Conservation (phyloP, 495 filamentous ascomycete species). For the Podospora didyma region DNA sequence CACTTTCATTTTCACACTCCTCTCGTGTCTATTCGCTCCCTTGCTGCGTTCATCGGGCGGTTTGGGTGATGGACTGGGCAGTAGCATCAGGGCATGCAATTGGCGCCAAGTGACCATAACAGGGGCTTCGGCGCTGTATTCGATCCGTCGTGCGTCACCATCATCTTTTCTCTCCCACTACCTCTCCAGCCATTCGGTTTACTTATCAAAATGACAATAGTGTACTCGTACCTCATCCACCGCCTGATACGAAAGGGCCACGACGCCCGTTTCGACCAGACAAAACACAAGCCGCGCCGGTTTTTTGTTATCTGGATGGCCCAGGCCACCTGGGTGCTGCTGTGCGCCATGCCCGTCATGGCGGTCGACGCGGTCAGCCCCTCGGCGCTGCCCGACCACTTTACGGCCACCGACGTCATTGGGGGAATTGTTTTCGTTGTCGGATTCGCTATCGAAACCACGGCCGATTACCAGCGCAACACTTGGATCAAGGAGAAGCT, state of each 20-base stretch:
- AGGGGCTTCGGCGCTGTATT: constrained; percentile 52
- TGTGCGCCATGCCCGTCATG: constrained; percentile 56
- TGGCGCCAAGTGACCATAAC: constrained; percentile 60
- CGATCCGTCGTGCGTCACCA: constrained; percentile 45
- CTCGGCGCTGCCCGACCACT: constrained; percentile 1
- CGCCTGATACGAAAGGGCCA: constrained; percentile 51
- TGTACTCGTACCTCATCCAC: constrained; percentile 56
- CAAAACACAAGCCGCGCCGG: constrained; percentile 47
- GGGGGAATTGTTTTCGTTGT: constrained; percentile 50
- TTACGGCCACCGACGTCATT: constrained; percentile 46
- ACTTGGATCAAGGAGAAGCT: constrained; percentile 52
- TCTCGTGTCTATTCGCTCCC: constrained; percentile 52
- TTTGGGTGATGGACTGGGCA: constrained; percentile 19
- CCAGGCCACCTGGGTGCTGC: constrained; percentile 59
- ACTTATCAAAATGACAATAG: constrained; percentile 23
- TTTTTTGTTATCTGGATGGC: constrained; percentile 55
- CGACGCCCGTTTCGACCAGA: constrained; percentile 59
- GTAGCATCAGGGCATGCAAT: constrained; percentile 37
- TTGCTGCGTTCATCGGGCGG: constrained; percentile 33
- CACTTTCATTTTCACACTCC: constrained; percentile 55
- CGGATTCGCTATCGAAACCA: constrained; percentile 54
- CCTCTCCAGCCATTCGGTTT: neutral
- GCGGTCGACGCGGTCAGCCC: constrained; percentile 53
- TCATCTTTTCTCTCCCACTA: neutral
- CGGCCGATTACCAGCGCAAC: constrained; percentile 57